phyloP scores from a whole-genome alignment of 495 filamentous ascomycete genomes.

The Bathelium albidoporum region DNA sequence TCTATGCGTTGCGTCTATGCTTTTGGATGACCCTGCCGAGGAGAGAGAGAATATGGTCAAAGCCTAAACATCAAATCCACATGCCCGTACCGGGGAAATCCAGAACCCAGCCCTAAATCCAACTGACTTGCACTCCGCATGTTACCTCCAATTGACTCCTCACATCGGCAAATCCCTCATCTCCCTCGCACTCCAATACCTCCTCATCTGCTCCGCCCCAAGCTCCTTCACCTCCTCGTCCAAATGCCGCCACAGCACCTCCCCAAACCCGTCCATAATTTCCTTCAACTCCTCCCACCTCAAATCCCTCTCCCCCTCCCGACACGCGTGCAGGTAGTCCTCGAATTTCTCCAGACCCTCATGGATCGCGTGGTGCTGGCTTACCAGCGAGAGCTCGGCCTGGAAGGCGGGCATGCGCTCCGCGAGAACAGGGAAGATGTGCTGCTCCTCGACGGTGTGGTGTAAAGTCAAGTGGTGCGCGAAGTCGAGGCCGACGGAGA shows the following conservation, averaged over 20 bases:
- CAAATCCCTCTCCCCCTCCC: slow-evolving; percentile 55
- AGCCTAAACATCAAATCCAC: too few relatives aligned
- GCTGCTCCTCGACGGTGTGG: slow-evolving; percentile 74
- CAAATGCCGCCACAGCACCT: slow-evolving; percentile 34
- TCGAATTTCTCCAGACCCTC: slow-evolving; percentile 63
- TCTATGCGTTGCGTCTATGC: neutral
- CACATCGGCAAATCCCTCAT: slow-evolving; percentile 63
- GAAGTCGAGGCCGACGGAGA: slow-evolving; percentile 55
- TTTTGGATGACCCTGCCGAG: neutral
- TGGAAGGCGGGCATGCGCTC: slow-evolving; percentile 72
- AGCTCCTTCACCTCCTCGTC: slow-evolving; percentile 34
- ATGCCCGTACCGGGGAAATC: neutral
- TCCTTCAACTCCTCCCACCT: slow-evolving; percentile 55
- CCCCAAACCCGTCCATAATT: slow-evolving; percentile 54
- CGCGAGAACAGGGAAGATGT: slow-evolving; percentile 72
- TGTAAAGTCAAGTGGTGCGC: slow-evolving; percentile 59
- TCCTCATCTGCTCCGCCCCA: slow-evolving; percentile 71
- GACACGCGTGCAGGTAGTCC: slow-evolving; percentile 56
- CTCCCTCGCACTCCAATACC: slow-evolving; percentile 70
- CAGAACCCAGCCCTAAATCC: neutral
- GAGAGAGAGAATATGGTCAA: neutral
- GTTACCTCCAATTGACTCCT: neutral
- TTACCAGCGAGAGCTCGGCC: slow-evolving; percentile 52
- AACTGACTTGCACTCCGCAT: neutral
- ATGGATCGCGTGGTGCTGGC: slow-evolving; percentile 79